These are phyloP conservation scores for Penicillium sp. DNA, from an alignment of 2,329 filamentous ascomycete species.

Conservation along the genomic window DNA sequence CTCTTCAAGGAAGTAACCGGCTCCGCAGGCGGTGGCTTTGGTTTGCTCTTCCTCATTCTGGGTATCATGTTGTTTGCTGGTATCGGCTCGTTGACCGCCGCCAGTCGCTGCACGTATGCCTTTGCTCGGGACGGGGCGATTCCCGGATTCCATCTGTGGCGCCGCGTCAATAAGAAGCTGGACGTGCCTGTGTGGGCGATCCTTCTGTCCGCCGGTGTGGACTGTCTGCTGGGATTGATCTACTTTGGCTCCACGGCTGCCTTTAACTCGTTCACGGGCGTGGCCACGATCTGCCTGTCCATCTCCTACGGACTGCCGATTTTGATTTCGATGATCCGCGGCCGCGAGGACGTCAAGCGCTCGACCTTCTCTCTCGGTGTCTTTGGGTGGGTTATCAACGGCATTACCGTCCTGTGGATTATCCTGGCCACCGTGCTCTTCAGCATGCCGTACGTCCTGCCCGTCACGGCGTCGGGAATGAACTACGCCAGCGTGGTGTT, in stretches of 20 bases:
- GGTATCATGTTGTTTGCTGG: slow-evolving; percentile 78
- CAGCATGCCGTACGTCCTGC: slow-evolving; percentile 70
- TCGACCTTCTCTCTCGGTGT: slow-evolving; percentile 69
- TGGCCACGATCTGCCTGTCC: slow-evolving; percentile 76
- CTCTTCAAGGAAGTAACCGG: slow-evolving; percentile 77
- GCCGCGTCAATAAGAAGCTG: slow-evolving; percentile 63
- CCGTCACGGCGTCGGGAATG: slow-evolving; percentile 60
- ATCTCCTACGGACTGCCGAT: slow-evolving; percentile 77
- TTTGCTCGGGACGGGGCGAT: slow-evolving; percentile 76
- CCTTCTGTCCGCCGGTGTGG: slow-evolving; percentile 66
- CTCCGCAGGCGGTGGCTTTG: slow-evolving; percentile 71
- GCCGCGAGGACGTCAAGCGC: slow-evolving; percentile 65
- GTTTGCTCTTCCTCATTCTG: slow-evolving; percentile 72
- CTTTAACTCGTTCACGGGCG: slow-evolving; percentile 78
- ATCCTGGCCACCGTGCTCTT: slow-evolving; percentile 69
- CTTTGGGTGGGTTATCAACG: slow-evolving; percentile 70
- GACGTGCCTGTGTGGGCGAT: slow-evolving; percentile 72
- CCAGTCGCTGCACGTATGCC: slow-evolving; percentile 73
- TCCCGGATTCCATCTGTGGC: slow-evolving; percentile 68
- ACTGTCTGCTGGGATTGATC: slow-evolving; percentile 73
- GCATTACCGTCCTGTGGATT: slow-evolving; percentile 71
- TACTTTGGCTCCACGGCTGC: slow-evolving; percentile 77
- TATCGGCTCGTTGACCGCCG: slow-evolving; percentile 72
- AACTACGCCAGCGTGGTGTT: slow-evolving; percentile 70
- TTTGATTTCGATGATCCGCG: slow-evolving; percentile 67